These are phyloP conservation scores for Cytospora piceicola DNA, from an alignment of 2,329 filamentous ascomycete species.

Conservation along the genomic window DNA sequence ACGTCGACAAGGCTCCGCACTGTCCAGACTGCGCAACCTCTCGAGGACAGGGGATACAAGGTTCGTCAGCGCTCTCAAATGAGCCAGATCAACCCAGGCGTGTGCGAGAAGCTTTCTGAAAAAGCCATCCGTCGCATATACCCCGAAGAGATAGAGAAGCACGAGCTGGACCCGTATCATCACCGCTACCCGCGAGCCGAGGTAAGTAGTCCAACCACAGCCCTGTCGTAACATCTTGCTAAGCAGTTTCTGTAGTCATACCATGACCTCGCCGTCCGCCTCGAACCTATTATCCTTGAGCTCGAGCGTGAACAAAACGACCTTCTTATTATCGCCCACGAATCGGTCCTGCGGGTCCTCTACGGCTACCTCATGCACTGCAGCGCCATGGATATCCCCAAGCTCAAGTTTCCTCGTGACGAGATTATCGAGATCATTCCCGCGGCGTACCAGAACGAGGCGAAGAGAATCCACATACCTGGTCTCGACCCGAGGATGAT, in stretches of 20 bases:
- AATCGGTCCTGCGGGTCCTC: conserved; percentile 93
- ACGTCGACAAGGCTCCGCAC: conserved; percentile 90
- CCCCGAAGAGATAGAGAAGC: conserved; percentile 89
- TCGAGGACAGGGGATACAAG: conserved; percentile 80
- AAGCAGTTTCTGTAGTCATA: conserved; percentile 70
- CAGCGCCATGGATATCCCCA: conserved; percentile 91
- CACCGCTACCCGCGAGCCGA: conserved; percentile 95
- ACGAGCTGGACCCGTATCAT: conserved; percentile 93
- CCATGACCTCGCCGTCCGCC: conserved; percentile 94
- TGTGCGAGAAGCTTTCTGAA: conserved; percentile 93
- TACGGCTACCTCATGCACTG: conserved; percentile 99
- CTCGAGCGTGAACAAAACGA: conserved; percentile 96
- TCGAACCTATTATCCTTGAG: conserved; percentile 97
- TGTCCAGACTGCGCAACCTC: conserved; percentile 82
- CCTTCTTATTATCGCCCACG: conserved; percentile 96
- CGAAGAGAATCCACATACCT: conserved; percentile 86
- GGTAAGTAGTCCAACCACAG: conserved; percentile 51
- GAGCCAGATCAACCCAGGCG: conserved; percentile 95
- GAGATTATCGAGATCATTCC: conserved; percentile 99
- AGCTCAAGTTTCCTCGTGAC: conserved; percentile 89
- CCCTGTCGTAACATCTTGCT: conserved; percentile 21
- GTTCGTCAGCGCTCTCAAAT: conserved; percentile 93
- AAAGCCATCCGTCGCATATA: conserved; percentile 78
- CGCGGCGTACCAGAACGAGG: conserved; percentile 95
- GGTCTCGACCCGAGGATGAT: conserved; percentile 68